Evolutionary conservation across 2,329 filamentous ascomycete species (phyloP).

Genomic region (Pseudogymnoascus verrucosus): DNA sequence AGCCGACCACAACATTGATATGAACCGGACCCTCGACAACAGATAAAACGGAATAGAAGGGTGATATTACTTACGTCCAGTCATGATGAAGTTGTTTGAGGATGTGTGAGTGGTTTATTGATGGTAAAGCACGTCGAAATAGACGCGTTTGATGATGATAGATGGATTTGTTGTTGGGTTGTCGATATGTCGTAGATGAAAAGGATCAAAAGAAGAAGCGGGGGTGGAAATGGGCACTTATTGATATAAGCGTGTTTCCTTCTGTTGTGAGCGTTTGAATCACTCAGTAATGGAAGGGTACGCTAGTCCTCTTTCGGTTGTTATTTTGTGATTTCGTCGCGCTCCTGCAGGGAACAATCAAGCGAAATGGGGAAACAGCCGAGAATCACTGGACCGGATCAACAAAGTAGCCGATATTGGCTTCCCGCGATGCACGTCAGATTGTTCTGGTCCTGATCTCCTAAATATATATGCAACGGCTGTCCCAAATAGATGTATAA

Average conservation of each 20-base stretch:
- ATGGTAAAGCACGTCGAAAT: slow-evolving; percentile 27
- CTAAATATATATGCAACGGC: not conserved
- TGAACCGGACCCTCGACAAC: slow-evolving; percentile 13
- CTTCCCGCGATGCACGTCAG: not conserved
- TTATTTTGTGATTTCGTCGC: slow-evolving; percentile 8
- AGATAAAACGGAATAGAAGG: slow-evolving; percentile 15
- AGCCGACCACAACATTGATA: slow-evolving; percentile 17
- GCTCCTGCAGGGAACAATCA: not conserved
- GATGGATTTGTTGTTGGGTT: slow-evolving; percentile 20
- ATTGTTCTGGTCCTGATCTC: not conserved
- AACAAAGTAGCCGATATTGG: not conserved
- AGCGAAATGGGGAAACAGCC: slow-evolving; percentile 5
- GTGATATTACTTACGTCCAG: slow-evolving; percentile 56
- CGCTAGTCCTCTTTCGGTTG: slow-evolving; percentile 20
- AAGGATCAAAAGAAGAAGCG: slow-evolving; percentile 20
- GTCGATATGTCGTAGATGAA: slow-evolving; percentile 17
- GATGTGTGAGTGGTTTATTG: slow-evolving; percentile 26
- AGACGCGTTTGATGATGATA: slow-evolving; percentile 23
- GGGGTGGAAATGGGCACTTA: slow-evolving; percentile 17
- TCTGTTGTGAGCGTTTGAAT: slow-evolving; percentile 11
- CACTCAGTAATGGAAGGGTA: slow-evolving; percentile 16
- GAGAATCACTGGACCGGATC: not conserved
- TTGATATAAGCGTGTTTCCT: slow-evolving; percentile 17
- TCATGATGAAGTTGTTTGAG: slow-evolving; percentile 47
- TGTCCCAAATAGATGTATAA: not conserved